phyloP scores from a whole-genome alignment of 2,329 filamentous ascomycete genomes.

The Myriosclerotinia scirpicola region DNA sequence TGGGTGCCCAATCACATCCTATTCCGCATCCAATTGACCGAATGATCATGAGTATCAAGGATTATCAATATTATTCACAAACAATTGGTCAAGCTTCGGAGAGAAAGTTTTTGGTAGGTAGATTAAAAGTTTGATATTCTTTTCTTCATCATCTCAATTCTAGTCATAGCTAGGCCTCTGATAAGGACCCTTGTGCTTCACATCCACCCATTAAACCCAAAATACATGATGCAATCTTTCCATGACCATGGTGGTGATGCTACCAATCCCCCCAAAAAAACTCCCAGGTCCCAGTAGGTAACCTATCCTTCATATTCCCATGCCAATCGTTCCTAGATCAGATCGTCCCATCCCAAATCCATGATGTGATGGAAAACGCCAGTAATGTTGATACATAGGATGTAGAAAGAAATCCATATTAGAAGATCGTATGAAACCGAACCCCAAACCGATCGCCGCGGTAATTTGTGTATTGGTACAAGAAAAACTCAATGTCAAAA shows the following conservation, averaged over 20 bases:
- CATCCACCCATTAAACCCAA: neutral
- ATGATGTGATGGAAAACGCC: constrained; percentile 1
- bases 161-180: neutral
- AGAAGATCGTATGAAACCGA: neutral
- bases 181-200: neutral
- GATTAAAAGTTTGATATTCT: neutral
- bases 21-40: neutral
- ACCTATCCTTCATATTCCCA: constrained; percentile 8
- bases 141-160: neutral
- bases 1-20: neutral
- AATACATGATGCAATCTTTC: constrained; percentile 17
- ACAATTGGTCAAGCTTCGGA: neutral
- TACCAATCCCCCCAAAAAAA: constrained; percentile 6
- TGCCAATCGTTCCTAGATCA: constrained; percentile 4
- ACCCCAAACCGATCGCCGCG: neutral
- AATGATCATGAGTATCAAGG: neutral
- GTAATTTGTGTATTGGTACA: neutral
- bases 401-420: neutral
- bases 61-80: neutral
- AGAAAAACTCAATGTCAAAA: neutral
- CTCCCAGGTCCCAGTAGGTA: neutral
- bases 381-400: constrained; percentile 3
- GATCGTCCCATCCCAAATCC: neutral
- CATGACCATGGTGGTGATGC: constrained; percentile 16
- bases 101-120: neutral